Evolutionary conservation across 805 yeast genomes (phyloP).

Genomic region (Metschnikowia vanudenii): DNA sequence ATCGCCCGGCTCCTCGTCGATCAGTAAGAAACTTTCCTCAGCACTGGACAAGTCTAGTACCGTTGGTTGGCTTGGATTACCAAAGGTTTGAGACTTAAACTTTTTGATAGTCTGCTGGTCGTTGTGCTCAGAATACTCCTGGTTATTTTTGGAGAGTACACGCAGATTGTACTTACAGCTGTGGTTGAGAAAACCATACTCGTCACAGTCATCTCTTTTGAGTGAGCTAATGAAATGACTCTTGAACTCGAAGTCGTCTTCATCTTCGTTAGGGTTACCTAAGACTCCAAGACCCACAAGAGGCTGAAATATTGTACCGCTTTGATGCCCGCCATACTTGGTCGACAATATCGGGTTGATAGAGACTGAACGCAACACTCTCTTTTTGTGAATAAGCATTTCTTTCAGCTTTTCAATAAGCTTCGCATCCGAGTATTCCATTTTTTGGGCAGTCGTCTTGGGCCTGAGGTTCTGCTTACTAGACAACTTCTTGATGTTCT

Average conservation of each 20-base stretch:
- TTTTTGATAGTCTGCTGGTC: slow-evolving; percentile 29
- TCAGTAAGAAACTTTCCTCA: slow-evolving; percentile 13
- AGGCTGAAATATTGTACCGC: slow-evolving; percentile 9
- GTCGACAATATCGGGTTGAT: slow-evolving; percentile 24
- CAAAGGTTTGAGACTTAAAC: slow-evolving; percentile 37
- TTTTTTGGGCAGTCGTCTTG: slow-evolving; percentile 16
- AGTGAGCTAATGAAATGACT: slow-evolving; percentile 19
- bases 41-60: slow-evolving; percentile 4
- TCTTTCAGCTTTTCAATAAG: slow-evolving; percentile 49
- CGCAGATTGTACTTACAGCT: slow-evolving; percentile 16
- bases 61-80: slow-evolving; percentile 6
- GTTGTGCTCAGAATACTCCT: slow-evolving; percentile 8
- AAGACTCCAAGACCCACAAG: slow-evolving; percentile 14
- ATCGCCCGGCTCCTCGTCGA: slow-evolving; percentile 14
- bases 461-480: slow-evolving; percentile 35
- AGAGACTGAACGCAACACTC: slow-evolving; percentile 41
- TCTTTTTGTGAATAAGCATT: slow-evolving; percentile 42
- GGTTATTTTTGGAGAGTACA: slow-evolving; percentile 10
- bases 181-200: slow-evolving; percentile 12
- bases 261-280: slow-evolving; percentile 10
- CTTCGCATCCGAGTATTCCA: slow-evolving; percentile 53
- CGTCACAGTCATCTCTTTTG: slow-evolving; percentile 8
- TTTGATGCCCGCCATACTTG: slow-evolving; percentile 9
- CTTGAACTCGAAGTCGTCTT: slow-evolving; percentile 18
- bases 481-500: slow-evolving; percentile 38